phyloP scores from a whole-genome alignment of 164 flowering plant species.

The Sedum album region DNA sequence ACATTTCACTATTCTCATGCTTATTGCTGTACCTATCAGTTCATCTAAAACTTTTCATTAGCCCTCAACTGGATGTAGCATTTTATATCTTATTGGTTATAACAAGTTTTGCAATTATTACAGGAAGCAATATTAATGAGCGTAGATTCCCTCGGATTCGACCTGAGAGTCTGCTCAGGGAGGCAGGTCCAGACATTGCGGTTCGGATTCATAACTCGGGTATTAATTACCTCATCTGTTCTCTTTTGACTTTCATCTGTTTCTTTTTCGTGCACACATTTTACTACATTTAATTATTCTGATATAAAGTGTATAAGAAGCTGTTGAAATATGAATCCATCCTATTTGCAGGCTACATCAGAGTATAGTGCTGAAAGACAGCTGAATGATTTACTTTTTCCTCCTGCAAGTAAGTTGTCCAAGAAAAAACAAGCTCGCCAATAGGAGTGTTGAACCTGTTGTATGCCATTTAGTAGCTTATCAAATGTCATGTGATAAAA shows the following conservation, averaged over 20 bases:
- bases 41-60: not conserved
- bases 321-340: not conserved
- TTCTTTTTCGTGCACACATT: not conserved
- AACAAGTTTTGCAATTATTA: slow-evolving; percentile 7
- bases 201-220: slow-evolving; percentile 56
- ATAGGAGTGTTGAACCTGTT: slow-evolving; percentile 28
- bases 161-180: slow-evolving; percentile 78
- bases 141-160: slow-evolving; percentile 78
- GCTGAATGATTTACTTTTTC: slow-evolving; percentile 68
- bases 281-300: not conserved
- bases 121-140: slow-evolving; percentile 70
- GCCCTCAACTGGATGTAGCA: not conserved
- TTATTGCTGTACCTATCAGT: not conserved
- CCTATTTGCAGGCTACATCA: slow-evolving; percentile 66
- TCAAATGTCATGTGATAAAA: not conserved
- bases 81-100: not conserved
- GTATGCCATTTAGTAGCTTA: slow-evolving; percentile 7
- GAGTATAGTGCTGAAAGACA: slow-evolving; percentile 82
- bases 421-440: slow-evolving; percentile 51
- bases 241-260: not conserved
- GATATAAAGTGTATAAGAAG: not conserved
- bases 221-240: slow-evolving; percentile 15
- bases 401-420: slow-evolving; percentile 37
- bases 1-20: not conserved
- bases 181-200: slow-evolving; percentile 82